A percentile compares a stretch with the other conserved stretches of the same genome.
phyloP scores from a whole-genome alignment of 768 basidiomycete species.

The Lyophyllum semitale region DNA sequence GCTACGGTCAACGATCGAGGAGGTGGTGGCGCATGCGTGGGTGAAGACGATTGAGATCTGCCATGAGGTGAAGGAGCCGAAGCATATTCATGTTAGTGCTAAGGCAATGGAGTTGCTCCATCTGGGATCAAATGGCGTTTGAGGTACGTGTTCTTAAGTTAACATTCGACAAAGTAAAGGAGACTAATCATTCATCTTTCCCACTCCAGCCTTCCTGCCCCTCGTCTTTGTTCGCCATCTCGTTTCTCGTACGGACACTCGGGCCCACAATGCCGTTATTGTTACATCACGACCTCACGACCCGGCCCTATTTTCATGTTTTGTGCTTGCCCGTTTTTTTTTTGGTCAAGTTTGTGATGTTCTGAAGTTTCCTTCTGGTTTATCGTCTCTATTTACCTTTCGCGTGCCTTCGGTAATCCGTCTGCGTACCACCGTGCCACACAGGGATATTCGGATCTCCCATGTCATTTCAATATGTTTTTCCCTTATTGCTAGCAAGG shows the following conservation, averaged over 20 bases:
- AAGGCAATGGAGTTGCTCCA: conserved; percentile 59
- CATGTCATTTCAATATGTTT: not conserved
- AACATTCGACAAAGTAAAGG: too few relatives aligned
- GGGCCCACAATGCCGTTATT: not conserved
- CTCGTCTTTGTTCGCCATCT: not conserved
- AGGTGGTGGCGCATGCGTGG: conserved; percentile 79
- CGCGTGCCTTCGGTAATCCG: not conserved
- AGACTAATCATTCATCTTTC: not conserved
- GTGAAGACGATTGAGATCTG: conserved; percentile 82
- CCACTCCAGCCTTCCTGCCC: not conserved
- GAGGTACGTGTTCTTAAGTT: conserved; percentile 3
- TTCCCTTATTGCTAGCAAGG: not conserved
- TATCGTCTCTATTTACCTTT: not conserved
- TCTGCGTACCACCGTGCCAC: not conserved
- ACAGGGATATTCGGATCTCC: not conserved
- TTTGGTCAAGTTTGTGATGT: conserved; percentile 4
- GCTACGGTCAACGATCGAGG: conserved; percentile 73
- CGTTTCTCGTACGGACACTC: not conserved
- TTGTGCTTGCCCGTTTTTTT: conserved; percentile 6
- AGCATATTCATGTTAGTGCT: conserved; percentile 73
- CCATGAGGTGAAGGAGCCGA: conserved; percentile 59
- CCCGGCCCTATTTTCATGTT: not conserved
- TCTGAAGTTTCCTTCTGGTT: not conserved
- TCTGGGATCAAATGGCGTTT: conserved; percentile 20
- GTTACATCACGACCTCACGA: not conserved